Conservation (phyloP, 352 stramenopile species). For the Phytophthora fragariaefolia region DNA sequence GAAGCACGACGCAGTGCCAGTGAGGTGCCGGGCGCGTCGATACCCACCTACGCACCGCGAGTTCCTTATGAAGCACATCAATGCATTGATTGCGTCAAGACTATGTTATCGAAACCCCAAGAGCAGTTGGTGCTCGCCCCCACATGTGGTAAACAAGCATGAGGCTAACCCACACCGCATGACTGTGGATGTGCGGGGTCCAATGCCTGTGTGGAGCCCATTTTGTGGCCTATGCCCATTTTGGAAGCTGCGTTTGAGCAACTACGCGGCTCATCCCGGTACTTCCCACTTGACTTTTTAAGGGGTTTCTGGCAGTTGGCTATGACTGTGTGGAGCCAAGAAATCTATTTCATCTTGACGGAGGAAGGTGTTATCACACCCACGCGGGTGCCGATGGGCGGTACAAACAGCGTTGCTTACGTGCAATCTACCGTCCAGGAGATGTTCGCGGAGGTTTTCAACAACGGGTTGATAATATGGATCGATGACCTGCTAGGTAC, state of each 20-base stretch:
- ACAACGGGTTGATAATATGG: too few species aligned
- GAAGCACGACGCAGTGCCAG: neutral
- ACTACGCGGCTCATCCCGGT: neutral
- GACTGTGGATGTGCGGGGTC: neutral
- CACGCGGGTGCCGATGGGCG: too few species aligned
- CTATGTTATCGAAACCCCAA: neutral
- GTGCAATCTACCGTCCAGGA: too few species aligned
- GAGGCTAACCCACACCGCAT: neutral
- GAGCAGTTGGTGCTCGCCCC: neutral
- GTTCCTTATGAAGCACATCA: slow-evolving; percentile 18
- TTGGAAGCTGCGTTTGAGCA: neutral
- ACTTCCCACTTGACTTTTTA: neutral
- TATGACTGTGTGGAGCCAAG: neutral
- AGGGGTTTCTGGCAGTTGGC: neutral
- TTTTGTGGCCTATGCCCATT: neutral
- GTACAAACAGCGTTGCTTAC: too few species aligned
- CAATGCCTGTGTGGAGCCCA: neutral
- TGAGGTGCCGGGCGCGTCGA: neutral
- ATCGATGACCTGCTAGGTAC: too few species aligned
- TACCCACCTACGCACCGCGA: neutral
- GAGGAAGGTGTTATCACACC: too few species aligned
- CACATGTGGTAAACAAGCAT: neutral
- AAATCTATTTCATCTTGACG: neutral
- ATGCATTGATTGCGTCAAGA: neutral
- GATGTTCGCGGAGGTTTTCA: too few species aligned